Evolutionary conservation across 2,329 filamentous ascomycete genomes (phyloP), one percentile per base, ranked within the genome.

Genomic region (Aspergillus versicolor): DNA sequence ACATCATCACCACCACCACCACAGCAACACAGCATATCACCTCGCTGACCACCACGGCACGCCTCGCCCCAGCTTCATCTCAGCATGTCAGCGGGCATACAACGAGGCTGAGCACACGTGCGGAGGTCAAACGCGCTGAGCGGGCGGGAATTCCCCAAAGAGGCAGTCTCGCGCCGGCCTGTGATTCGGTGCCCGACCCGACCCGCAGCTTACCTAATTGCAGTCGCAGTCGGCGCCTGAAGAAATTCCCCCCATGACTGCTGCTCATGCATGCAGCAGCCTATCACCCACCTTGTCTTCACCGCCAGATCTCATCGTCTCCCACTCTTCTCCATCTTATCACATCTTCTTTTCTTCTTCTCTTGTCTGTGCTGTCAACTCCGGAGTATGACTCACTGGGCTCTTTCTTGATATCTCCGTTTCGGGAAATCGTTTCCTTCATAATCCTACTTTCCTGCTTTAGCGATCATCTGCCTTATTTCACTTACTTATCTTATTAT

Each of bases 171-270:
- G 27, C 15, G 19, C 13, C 2, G 15, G 27, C 45, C 27, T 34
- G 17, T 48, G 48, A 37, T 47, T 51, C n/a, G 52, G 12, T 11
- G 19, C n/a, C 27, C 37, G 50, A 47, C 6, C 34, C 34, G 34
- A 37, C 15, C 34, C 34, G 52, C 54, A 45, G 56, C 58, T 65
- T 65, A 63, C 54, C 41, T 64, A 63, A 64, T 64, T 60, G 55
- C 52, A 22, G 53, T 63, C 63, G 63, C 63, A 54, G 58, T 58
- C 57, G 61, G 63, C 63, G 63, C 58, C 41, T 47, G 54, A 38
- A 54, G 37, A 48, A 58, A 63, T 38, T 46, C 41, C 50, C 52
- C 52, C 38, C 22, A 11, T 52, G 50, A 46, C 46, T 19, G 32
- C 32, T 13, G 24, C 21, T 17, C n/a, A 46, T 32, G 27, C 45